Percentiles rank a stretch among this genome's conserved stretches.
Conservation (phyloP, 345 rosid species). For the Excoecaria cochinchinensis region DNA sequence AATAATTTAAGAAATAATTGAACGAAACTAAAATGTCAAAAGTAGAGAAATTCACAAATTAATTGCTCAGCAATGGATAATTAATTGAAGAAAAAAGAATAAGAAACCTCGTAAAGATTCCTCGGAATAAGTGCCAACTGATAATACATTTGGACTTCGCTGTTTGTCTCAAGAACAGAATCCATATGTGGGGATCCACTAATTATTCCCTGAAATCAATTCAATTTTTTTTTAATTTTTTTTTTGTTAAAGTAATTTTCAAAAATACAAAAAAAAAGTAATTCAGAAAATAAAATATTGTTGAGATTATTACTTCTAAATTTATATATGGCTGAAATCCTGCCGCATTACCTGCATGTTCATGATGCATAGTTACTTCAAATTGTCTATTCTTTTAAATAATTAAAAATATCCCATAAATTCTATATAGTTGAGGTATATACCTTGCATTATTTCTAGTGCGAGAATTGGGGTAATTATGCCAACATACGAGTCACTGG, state of each 20-base stretch:
- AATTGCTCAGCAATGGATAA: too few species aligned
- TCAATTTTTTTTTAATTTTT: neutral
- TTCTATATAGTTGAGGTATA: neutral
- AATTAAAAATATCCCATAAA: too few species aligned
- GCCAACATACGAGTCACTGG: constrained; percentile 26
- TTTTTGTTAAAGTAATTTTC: neutral
- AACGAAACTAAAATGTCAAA: too few species aligned
- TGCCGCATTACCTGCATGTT: constrained; percentile 18
- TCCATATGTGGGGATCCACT: constrained; percentile 16
- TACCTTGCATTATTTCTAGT: constrained; percentile 17
- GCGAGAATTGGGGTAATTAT: constrained; percentile 16
- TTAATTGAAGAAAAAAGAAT: too few species aligned
- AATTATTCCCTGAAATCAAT: constrained; percentile 8
- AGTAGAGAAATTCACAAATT: too few species aligned
- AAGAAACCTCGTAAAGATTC: constrained; percentile 9
- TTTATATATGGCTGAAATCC: constrained; percentile 15
- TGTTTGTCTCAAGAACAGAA: neutral
- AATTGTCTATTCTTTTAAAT: neutral
- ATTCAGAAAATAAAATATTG: too few species aligned
- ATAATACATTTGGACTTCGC: neutral
- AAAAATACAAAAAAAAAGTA: neutral
- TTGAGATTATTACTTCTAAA: constrained; percentile 1
- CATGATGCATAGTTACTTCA: neutral
- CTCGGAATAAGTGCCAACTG: neutral
- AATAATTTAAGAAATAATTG: too few species aligned